phyloP scores from a whole-genome alignment of 768 basidiomycete species.

The Trametes gibbosa region DNA sequence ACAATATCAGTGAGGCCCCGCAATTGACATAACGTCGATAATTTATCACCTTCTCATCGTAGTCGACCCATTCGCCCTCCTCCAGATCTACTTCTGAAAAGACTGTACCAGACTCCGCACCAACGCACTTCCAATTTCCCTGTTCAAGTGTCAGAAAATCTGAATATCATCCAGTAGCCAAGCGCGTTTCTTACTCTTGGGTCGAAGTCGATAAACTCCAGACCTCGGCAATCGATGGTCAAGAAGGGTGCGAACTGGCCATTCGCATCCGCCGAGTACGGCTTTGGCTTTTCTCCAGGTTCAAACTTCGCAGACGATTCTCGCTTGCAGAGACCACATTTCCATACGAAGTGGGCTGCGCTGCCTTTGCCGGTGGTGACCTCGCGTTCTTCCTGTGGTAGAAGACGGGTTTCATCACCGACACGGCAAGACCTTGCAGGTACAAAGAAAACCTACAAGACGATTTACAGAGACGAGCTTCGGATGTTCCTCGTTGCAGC shows the following conservation, averaged over 20 bases:
- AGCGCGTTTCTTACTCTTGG: constrained; percentile 48
- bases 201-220: constrained; percentile 80
- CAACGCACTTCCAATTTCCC: constrained; percentile 80
- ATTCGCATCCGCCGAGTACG: constrained; percentile 61
- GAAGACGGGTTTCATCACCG: not conserved
- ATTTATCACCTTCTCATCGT: constrained; percentile 78
- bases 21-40: not conserved
- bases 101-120: constrained; percentile 48
- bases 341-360: constrained; percentile 81
- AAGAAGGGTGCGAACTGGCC: constrained; percentile 64
- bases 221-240: constrained; percentile 79
- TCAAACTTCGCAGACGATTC: constrained; percentile 84
- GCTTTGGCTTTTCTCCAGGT: constrained; percentile 39
- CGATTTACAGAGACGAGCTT: constrained; percentile 74
- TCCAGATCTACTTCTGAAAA: constrained; percentile 68
- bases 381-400: constrained; percentile 57
- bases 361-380: constrained; percentile 64
- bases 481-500: constrained; percentile 74
- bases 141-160: constrained; percentile 32
- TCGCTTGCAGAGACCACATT: constrained; percentile 71
- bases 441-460: constrained; percentile 37
- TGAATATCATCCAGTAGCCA: too few relatives aligned
- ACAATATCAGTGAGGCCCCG: not conserved
- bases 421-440: not conserved
- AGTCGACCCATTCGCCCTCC: constrained; percentile 80